These are phyloP conservation scores for Lignosus rhinocerotis DNA, from an alignment of 1,284 basidiomycete species.

Conservation along the genomic window DNA sequence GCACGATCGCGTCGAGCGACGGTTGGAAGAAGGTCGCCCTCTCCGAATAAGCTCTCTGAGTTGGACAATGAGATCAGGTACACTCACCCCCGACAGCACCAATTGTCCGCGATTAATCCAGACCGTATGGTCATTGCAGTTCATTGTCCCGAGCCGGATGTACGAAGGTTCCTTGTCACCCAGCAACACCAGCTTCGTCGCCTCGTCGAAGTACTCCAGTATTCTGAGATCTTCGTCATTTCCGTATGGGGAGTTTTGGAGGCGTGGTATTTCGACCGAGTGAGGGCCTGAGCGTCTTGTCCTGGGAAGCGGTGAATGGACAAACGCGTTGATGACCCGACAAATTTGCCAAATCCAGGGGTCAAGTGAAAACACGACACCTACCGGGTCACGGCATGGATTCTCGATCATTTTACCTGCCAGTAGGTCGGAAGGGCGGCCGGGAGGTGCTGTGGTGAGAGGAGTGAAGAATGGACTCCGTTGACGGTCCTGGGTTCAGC, in stretches of 20 bases:
- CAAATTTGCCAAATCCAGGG: too few relatives aligned
- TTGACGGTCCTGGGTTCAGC: neutral
- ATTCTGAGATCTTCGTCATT: slow-evolving; percentile 36
- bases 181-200: slow-evolving; percentile 43
- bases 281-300: slow-evolving; percentile 38
- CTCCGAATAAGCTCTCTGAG: neutral
- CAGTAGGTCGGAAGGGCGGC: slow-evolving; percentile 47
- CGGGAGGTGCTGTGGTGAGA: neutral
- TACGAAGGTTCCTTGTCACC: slow-evolving; percentile 36
- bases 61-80: neutral
- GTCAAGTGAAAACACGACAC: neutral
- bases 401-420: slow-evolving; percentile 48
- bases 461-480: neutral
- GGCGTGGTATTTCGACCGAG: slow-evolving; percentile 29
- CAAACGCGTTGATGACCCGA: neutral
- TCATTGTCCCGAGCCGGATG: slow-evolving; percentile 43
- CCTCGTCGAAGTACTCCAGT: slow-evolving; percentile 40
- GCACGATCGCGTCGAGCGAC: neutral
- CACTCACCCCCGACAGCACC: slow-evolving; percentile 37
- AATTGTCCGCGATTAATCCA: slow-evolving; percentile 44
- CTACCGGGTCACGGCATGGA: slow-evolving; percentile 46
- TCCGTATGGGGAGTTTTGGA: slow-evolving; percentile 37
- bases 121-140: slow-evolving; percentile 36
- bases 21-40: neutral
- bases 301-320: slow-evolving; percentile 41